Conservation (phyloP, 176 grass and related monocot genomes). For the Oryza brachyantha region DNA sequence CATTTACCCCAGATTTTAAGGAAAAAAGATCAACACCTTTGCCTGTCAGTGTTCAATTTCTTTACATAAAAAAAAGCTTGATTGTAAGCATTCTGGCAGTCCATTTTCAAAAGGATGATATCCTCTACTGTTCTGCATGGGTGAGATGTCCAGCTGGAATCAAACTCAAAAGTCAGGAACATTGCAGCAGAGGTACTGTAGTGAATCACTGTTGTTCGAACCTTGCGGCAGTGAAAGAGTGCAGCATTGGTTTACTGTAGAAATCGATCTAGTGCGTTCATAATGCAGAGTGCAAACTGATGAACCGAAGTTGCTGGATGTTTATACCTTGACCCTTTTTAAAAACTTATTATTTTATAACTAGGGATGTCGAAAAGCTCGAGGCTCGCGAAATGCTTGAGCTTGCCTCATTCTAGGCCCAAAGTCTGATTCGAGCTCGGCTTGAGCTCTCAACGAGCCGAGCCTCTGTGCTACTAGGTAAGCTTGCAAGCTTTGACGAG, state of each 20-base stretch:
- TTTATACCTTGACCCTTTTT: too few relatives aligned
- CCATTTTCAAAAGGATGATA: not conserved
- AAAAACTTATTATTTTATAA: too few relatives aligned
- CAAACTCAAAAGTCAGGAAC: not conserved
- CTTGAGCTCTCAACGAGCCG: too few relatives aligned
- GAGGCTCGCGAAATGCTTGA: too few relatives aligned
- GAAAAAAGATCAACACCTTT: not conserved
- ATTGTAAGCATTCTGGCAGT: not conserved
- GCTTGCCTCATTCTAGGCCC: too few relatives aligned
- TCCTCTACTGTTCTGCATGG: not conserved
- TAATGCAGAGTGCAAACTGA: not conserved
- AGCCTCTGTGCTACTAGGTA: too few relatives aligned
- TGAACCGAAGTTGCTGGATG: too few relatives aligned
- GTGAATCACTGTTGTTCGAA: not conserved
- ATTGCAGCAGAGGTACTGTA: not conserved
- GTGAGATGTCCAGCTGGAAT: not conserved
- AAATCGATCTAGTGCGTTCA: not conserved
- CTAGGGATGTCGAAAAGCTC: too few relatives aligned
- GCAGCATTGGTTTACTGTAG: not conserved
- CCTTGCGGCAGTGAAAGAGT: not conserved
- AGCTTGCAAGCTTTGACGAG: too few relatives aligned
- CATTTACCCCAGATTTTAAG: not conserved
- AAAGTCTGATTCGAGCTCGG: too few relatives aligned
- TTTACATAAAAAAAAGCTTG: not conserved
- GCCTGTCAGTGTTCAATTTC: not conserved